Evolutionary conservation across 805 yeast species (phyloP), one percentile per base, ranked within the genome.

Genomic region (Teunomyces aglyptinius): DNA sequence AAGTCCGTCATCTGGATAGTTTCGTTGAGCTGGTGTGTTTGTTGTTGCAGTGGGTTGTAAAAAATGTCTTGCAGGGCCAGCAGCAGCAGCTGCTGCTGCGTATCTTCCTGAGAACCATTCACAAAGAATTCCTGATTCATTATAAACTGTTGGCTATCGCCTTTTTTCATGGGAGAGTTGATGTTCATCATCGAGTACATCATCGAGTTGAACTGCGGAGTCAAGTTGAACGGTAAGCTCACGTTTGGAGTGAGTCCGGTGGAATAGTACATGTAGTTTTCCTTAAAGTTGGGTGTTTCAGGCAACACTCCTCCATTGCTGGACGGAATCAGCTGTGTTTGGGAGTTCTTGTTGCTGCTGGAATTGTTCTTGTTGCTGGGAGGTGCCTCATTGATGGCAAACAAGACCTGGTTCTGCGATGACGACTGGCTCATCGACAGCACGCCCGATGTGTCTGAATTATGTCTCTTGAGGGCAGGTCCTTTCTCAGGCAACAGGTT

Each of bases 171-270:
- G 4, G 73, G 74, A 12, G 70, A 63, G 49, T 61, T 63, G 49
- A 62, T 45, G 47, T 49, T 60, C 64, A 65, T 61, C 57, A 65
- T 60, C 20, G 69, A 60, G 51, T 68, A 62, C 72, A 70, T 70
- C 62, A 70, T 58, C 11, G 71, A 56, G 54, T 68, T 69, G 59
- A 70, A 66, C 49, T 67, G 73, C 5, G 75, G 74, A 12, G 74
- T 70, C 46, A 68, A 60, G 52, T 65, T 68, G 54, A 60, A 66
- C 1, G 59, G 51, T 48, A 63, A 50, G 26, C 43, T 46, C 28
- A 49, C 45, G 38, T 49, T 47, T 4, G 71, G 71, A 1, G 71
- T 66, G 31, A 65, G 56, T 4, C 71, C 71, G 12, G 65, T 61
- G 13, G 57, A 46, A 3, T 57, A 24, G 46, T 56, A 56, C 41